Percentiles rank a stretch among this genome's conserved stretches.
Evolutionary conservation across 225 moss, liverwort and hornwort species (phyloP).

Genomic region (Sphagnum tenellum): DNA sequence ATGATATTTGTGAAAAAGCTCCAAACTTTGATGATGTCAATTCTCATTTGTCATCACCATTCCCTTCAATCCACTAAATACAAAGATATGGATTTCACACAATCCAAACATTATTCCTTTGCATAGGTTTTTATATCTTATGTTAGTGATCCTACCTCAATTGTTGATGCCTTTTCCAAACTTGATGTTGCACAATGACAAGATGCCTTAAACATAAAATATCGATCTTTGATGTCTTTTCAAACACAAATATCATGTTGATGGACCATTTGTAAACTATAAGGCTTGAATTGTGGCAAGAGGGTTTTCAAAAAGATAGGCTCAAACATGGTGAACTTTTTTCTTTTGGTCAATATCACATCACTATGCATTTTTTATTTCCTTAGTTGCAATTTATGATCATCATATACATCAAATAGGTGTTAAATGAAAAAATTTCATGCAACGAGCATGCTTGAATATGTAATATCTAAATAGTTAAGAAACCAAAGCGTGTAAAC

Average conservation of each 20-base stretch:
- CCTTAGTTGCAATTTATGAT: constrained; percentile 4
- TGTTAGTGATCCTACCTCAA: no score
- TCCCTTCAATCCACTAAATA: no score
- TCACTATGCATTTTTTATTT: constrained; percentile 1
- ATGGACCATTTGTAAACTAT: background rate
- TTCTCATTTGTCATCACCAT: no score
- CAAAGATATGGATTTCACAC: no score
- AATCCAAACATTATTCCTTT: no score
- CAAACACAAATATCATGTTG: background rate
- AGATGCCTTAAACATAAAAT: no score
- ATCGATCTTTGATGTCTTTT: background rate
- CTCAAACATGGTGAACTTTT: background rate
- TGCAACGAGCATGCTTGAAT: background rate
- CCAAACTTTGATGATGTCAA: no score
- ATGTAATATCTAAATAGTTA: background rate
- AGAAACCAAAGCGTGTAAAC: background rate
- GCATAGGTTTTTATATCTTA: no score
- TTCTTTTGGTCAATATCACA: constrained; percentile 1
- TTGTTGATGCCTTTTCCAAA: background rate
- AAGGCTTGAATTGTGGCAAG: constrained; percentile 1
- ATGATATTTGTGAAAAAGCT: no score
- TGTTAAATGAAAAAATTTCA: constrained; percentile 3
- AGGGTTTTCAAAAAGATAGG: constrained; percentile 1
- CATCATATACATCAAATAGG: background rate
- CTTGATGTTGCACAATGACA: no score